Percentiles rank a stretch among this genome's conserved stretches.
Evolutionary conservation across 176 grass and related monocot species (phyloP).

Genomic region (Urochloa ruziziensis): DNA sequence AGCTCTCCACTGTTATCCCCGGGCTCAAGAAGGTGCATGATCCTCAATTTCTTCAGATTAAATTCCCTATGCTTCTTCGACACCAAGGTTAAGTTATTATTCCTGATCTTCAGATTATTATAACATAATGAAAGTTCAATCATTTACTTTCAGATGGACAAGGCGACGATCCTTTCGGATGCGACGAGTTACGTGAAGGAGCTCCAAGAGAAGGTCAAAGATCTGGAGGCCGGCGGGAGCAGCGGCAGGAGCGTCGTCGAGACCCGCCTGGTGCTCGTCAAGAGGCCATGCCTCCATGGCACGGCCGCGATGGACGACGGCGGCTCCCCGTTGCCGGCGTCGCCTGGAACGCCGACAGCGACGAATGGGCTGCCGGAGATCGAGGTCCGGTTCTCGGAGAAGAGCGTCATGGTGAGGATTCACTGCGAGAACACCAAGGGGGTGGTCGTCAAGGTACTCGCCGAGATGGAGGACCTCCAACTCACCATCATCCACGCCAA

Average conservation of each 20-base stretch:
- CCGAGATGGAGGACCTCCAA: slow-evolving; percentile 53
- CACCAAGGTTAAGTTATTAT: background rate
- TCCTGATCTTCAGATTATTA: background rate
- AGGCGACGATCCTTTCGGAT: slow-evolving; percentile 65
- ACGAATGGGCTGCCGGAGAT: slow-evolving; percentile 40
- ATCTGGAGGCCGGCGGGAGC: slow-evolving; percentile 27
- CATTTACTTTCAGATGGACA: slow-evolving; percentile 57
- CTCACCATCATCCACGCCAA: slow-evolving; percentile 48
- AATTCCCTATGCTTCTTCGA: too few relatives aligned
- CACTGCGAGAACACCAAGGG: slow-evolving; percentile 45
- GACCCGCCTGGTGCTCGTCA: slow-evolving; percentile 28
- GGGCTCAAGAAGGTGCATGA: slow-evolving; percentile 74
- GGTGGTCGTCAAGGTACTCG: slow-evolving; percentile 48
- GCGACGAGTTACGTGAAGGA: slow-evolving; percentile 56
- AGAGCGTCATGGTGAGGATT: slow-evolving; percentile 54
- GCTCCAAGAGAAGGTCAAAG: slow-evolving; percentile 59
- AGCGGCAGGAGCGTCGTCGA: slow-evolving; percentile 17
- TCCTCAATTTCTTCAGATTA: background rate
- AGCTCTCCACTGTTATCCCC: slow-evolving; percentile 66
- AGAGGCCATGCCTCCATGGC: slow-evolving; percentile 31
- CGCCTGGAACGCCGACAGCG: background rate
- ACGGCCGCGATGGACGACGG: background rate
- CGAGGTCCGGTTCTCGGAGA: slow-evolving; percentile 43
- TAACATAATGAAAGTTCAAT: too few relatives aligned
- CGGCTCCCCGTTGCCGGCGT: background rate